These are phyloP conservation scores for Pseudocercospora crystallina DNA, from an alignment of 2,329 filamentous ascomycete species.

Conservation along the genomic window DNA sequence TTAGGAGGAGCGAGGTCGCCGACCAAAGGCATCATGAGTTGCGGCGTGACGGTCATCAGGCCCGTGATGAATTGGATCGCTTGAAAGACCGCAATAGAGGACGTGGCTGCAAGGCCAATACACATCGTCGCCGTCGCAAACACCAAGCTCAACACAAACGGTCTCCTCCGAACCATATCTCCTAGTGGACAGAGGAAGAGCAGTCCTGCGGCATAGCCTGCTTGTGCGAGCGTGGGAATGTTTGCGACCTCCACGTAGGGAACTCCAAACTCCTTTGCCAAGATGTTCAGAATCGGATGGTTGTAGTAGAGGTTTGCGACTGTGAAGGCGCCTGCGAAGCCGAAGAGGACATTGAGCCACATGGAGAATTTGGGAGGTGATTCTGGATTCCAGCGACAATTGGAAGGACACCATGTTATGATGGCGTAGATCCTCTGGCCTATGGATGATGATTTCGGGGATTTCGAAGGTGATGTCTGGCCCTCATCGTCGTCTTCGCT, in stretches of 20 bases:
- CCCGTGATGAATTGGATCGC: constrained; percentile 71
- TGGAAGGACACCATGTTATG: constrained; percentile 61
- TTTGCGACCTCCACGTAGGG: constrained; percentile 65
- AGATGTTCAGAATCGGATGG: constrained; percentile 74
- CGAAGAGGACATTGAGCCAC: constrained; percentile 69
- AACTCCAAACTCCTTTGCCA: constrained; percentile 70
- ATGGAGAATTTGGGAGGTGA: constrained; percentile 68
- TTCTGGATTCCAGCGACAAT: constrained; percentile 67
- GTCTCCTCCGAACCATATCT: constrained; percentile 65
- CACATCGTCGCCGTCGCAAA: constrained; percentile 66
- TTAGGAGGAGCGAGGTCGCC: constrained; percentile 72
- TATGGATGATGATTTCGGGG: constrained; percentile 16
- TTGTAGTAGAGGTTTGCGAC: constrained; percentile 82
- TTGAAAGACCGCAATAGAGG: constrained; percentile 63
- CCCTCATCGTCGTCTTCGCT: not conserved
- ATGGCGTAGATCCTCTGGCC: constrained; percentile 29
- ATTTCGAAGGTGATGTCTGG: not conserved
- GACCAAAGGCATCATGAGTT: constrained; percentile 73
- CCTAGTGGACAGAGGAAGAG: constrained; percentile 75
- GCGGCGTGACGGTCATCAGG: constrained; percentile 77
- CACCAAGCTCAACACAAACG: constrained; percentile 64
- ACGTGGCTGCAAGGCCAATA: constrained; percentile 70
- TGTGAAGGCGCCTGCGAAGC: constrained; percentile 64
- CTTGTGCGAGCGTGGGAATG: constrained; percentile 75
- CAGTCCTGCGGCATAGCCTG: constrained; percentile 73